A percentile compares a stretch with the other conserved stretches of the same genome.
Evolutionary conservation across 805 yeast genomes (phyloP).

Genomic region (Starmerella potacharoeniae): DNA sequence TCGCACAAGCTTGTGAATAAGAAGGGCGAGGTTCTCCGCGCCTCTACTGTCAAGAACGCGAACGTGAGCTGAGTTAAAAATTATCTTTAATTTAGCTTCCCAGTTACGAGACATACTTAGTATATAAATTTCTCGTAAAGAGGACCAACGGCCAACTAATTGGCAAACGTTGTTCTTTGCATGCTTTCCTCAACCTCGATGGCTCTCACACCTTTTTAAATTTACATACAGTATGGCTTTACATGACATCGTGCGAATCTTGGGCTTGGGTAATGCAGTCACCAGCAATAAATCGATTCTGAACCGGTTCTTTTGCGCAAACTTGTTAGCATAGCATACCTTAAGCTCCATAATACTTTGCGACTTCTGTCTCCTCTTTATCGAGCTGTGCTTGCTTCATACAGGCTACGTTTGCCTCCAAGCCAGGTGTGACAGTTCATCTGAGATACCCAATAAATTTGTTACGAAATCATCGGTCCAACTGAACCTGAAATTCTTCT

Average conservation of each 20-base stretch:
- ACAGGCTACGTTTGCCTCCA: background rate
- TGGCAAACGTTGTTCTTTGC: no score
- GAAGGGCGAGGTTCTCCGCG: constrained; percentile 67
- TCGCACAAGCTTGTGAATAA: constrained; percentile 63
- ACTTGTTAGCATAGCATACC: background rate
- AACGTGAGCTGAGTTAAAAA: constrained; percentile 50
- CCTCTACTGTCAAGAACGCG: constrained; percentile 61
- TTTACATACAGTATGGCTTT: no score
- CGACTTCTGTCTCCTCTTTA: no score
- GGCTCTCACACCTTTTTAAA: no score
- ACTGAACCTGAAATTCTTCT: background rate
- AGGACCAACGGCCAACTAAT: no score
- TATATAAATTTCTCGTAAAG: no score
- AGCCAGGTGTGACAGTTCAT: background rate
- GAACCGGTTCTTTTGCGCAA: background rate
- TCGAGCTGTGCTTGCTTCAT: no score
- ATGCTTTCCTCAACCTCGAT: no score
- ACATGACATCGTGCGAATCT: background rate
- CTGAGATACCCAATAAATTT: background rate
- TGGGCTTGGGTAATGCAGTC: no score
- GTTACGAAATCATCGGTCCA: background rate
- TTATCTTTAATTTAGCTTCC: no score
- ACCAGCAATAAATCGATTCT: background rate
- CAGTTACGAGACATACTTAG: no score
- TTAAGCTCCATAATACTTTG: no score